phyloP scores from a whole-genome alignment of 1,284 basidiomycete species.

The Cystobasidium slooffiae region DNA sequence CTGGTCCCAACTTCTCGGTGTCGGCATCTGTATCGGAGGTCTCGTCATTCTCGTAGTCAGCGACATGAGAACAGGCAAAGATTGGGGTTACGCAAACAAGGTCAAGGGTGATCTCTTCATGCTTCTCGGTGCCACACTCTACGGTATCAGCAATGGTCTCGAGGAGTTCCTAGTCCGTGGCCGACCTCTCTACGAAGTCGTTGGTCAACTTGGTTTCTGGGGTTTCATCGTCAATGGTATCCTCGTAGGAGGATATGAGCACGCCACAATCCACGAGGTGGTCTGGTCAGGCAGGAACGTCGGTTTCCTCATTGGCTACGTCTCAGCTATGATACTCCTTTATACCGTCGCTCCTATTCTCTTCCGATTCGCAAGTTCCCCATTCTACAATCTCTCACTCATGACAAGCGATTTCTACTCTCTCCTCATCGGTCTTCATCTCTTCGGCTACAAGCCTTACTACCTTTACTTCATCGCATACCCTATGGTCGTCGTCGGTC shows the following conservation, averaged over 20 bases:
- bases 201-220: constrained; percentile 73
- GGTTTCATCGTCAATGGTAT: constrained; percentile 76
- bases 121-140: constrained; percentile 74
- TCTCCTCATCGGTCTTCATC: constrained; percentile 72
- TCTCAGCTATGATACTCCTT: constrained; percentile 70
- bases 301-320: constrained; percentile 75
- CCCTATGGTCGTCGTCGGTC: constrained; percentile 47
- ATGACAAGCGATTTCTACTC: constrained; percentile 84
- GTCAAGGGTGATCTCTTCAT: constrained; percentile 81
- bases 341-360: constrained; percentile 82
- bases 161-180: constrained; percentile 82
- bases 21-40: constrained; percentile 72
- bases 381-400: constrained; percentile 57
- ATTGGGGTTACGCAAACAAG: constrained; percentile 44
- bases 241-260: constrained; percentile 73
- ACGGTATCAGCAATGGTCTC: constrained; percentile 82
- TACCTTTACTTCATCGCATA: constrained; percentile 43
- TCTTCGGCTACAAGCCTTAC: constrained; percentile 50
- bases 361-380: constrained; percentile 72
- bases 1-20: constrained; percentile 75
- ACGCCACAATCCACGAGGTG: constrained; percentile 66
- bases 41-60: constrained; percentile 63
- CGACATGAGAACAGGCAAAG: constrained; percentile 52
- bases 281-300: constrained; percentile 73
- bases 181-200: constrained; percentile 72